Base-by-base conservation (phyloP, 2,329 filamentous ascomycete genomes). In the Claviceps sorghi region DNA sequence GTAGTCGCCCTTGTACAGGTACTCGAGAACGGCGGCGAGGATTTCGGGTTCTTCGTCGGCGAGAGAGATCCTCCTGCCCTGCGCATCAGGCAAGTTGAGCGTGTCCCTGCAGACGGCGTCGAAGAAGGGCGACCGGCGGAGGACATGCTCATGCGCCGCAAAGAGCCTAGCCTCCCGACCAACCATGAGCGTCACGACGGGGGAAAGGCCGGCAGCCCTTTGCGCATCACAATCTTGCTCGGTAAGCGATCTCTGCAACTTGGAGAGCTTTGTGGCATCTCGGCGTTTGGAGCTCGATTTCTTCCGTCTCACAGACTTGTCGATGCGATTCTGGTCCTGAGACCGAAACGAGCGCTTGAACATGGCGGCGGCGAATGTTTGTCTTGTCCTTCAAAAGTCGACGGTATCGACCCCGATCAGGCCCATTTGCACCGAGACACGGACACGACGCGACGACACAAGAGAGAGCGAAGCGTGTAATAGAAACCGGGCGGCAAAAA, bases 1-100 rank as follows among this genome's bases (percentile, higher is more conserved):
- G 73, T 95, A 95, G 77, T 95, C 89, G 60, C 87, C 88, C 76
- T 94, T 95, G 83, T 96, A 96, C 60, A 96, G 82, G 69, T 90
- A 96, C 75, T 96, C 90, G 73, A 96, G 88, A 63, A 96, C 77
- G 64, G 86, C 90, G 67, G 88, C 94, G 71, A 96, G 87, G 68
- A 94, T 80, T 75, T 95, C 89, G 60, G 90, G 88, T 74, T 95
- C 88, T 77, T 86, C 84, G 63, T 80, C 75, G 58, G 75, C 75
- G 64, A 79, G 85, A 75, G 75, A 86, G 75, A 80, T 84, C 69
- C 80, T 88, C 80, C 80, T 87, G 79, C 74, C 86, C 82, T 77
- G 81, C 73, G 71, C 77, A 66, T 86, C 84, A 69, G 84, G 78
- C 72, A 84, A 86, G 67, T 84, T 80, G n/a, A n/a, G n/a, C n/a